Base-by-base conservation (phyloP, 2,329 filamentous ascomycete species). In the Ophiostoma piceae region DNA sequence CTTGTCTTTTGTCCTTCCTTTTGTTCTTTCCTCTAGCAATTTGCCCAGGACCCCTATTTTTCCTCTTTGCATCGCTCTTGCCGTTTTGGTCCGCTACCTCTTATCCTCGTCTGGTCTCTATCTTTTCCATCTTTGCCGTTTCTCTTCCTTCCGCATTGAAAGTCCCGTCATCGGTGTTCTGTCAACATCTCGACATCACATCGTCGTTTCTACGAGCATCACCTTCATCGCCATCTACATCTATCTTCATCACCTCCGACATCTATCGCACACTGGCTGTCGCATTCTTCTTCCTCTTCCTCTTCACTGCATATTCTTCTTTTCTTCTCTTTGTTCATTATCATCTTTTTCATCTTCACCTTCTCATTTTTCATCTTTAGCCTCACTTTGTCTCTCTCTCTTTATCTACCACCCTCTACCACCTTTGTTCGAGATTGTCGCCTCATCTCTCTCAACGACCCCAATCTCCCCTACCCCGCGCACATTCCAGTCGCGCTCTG, bases 401-500 rank as follows among this genome's bases (percentile, higher is more conserved):
- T 26, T 22, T 29, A 57, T 26, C 54, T 26, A 54, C 39, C 16
- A 7, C 43, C 5, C 22, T 22, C 51, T 8, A 26, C 22, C 2
- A 35, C 51, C 51, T 12, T 57, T 57, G 51, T 57, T 26, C 51
- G 51, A 29, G n/a, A n/a, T n/a, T n/a, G n/a, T n/a, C n/a, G n/a
- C n/a, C 29, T 16, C 35, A n/a, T 37, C 32, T 35, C 14, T 3
- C 32, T 2, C 11, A 14, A 3, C 62, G 32, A 39, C 35, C 12
- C 62, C 62, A 65, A 65, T 65, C 62, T 65, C 57, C 22, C 62
- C 62, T 65, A 65, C 62, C 62, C 62, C 62, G 62, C 62, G 62
- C 62, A 9, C 62, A 65, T 65, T 39, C 62, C 62, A 65, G 62
- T 39, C 35, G 62, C 35, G 62, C 62, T 14, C 60, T 26, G 32